Base-by-base conservation (phyloP, 768 basidiomycete genomes). In the Suillus paluster region DNA sequence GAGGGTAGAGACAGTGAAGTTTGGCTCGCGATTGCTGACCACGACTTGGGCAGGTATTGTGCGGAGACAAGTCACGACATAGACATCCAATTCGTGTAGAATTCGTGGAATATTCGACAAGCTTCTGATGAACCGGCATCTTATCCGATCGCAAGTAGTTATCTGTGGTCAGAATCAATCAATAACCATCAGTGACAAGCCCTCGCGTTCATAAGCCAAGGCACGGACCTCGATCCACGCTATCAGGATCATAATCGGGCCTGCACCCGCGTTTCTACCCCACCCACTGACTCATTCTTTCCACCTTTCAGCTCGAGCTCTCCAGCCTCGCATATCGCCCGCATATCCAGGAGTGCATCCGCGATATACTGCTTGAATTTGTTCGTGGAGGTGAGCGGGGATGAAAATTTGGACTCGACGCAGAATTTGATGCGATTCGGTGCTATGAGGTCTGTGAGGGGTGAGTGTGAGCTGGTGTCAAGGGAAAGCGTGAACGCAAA, bases 391-490 rank as follows among this genome's bases (percentile, higher is more conserved):
- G 95, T 96, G 19, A 77, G 69, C 4, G 82, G 70, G 63, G 81
- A 86, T 6, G 90, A 90, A 63, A 81, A 77, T 73, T 99, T 99
- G 49, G 91, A 93, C 73, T 99, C 97, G 71, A 97, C 87, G 2
- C 97, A 95, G 77, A 97, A 95, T 75, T 95, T 96, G 70, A 99
- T 81, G 61, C 87, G 80, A 46, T 88, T 77, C 14, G 89, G 86
- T 15, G 89, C 93, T 60, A 91, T 84, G 61, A 97, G 84, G 74
- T 97, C 96, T 97, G 67, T 25, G n/a, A 55, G 36, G 59, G 45
- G 77, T 72, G 70, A 8, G 17, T 55, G 23, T 30, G 27, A 27
- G 30, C 42, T n/a, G 17, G 38, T 25, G 36, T 10, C 2, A 19
- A 54, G 21, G 10, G 17, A 17, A n/a, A 54, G 21, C 9, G 8